Percentiles rank a stretch among this genome's conserved stretches.
phyloP scores from a whole-genome alignment of 129 eudicot species.

The sunflower (Helianthus annuus) region DNA sequence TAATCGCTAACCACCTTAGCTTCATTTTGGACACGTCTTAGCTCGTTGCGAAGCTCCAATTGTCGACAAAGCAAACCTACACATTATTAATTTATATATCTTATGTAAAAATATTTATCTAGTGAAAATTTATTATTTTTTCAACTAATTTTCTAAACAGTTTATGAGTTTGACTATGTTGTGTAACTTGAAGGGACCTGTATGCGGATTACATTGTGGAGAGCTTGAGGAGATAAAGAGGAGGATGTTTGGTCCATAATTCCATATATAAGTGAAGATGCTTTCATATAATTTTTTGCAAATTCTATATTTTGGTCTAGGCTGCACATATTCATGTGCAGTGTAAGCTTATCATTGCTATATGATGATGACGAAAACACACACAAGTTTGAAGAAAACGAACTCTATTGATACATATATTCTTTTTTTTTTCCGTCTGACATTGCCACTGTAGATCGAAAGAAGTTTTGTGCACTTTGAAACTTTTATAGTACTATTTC shows the following conservation, averaged over 20 bases:
- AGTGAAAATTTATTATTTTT: neutral
- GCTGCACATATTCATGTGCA: conserved; percentile 7
- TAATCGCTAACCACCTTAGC: neutral
- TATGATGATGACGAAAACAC: neutral
- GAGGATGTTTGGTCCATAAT: neutral
- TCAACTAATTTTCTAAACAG: neutral
- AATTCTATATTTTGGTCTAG: neutral
- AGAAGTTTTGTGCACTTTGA: conserved; percentile 19
- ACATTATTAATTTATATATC: too few species aligned
- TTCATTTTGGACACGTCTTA: neutral
- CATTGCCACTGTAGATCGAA: conserved; percentile 23
- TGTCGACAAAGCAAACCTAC: neutral
- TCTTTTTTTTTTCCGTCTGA: conserved; percentile 15
- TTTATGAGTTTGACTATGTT: conserved; percentile 3
- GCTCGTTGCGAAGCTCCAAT: neutral
- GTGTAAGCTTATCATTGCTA: neutral
- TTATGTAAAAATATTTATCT: neutral
- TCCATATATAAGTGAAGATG: neutral
- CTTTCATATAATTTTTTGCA: neutral
- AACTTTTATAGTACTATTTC: neutral
- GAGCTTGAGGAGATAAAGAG: conserved; percentile 77
- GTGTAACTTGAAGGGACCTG: conserved; percentile 62
- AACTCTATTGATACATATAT: conserved; percentile 9
- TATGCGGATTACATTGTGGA: conserved; percentile 89
- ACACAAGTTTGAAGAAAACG: neutral